Evolutionary conservation across 2,329 filamentous ascomycete genomes (phyloP).

Genomic region (Mariannaea sp.): DNA sequence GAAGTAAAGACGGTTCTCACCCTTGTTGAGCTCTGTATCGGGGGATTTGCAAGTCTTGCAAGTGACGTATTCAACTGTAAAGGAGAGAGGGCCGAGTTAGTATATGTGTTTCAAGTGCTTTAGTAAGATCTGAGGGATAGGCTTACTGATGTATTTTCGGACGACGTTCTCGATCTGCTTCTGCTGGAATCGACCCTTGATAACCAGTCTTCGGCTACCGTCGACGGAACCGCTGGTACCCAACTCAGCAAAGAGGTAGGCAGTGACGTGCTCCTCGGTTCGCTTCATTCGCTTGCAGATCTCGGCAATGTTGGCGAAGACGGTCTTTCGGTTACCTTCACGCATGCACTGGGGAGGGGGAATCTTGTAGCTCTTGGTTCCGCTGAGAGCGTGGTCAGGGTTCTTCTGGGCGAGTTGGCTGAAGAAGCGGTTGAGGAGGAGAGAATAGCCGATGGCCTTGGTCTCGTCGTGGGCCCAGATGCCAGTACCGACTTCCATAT

Average conservation of each 20-base stretch:
- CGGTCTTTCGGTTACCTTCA: conserved; percentile 99
- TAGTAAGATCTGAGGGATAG: neutral
- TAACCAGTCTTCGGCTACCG: conserved; percentile 89
- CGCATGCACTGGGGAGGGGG: conserved; percentile 97
- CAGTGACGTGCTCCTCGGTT: conserved; percentile 95
- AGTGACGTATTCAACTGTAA: conserved; percentile 87
- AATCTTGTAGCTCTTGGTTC: conserved; percentile 97
- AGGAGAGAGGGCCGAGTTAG: conserved; percentile 18
- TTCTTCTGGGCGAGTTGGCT: conserved; percentile 92
- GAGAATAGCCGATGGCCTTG: conserved; percentile 78
- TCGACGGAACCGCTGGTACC: conserved; percentile 96
- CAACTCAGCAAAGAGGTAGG: conserved; percentile 96
- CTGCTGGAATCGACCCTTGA: conserved; percentile 99
- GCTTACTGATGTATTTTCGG: conserved; percentile 89
- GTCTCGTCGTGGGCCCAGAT: conserved; percentile 86
- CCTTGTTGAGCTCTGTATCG: conserved; percentile 96
- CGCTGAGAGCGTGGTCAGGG: conserved; percentile 88
- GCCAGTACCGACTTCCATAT: conserved; percentile 85
- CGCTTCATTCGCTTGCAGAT: conserved; percentile 99
- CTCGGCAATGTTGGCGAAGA: conserved; percentile 98
- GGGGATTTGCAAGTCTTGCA: conserved; percentile 98
- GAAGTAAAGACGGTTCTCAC: conserved; percentile 98
- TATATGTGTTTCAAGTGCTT: conserved; percentile 24
- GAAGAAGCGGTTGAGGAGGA: conserved; percentile 92
- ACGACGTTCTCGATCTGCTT: conserved; percentile 99